These are phyloP conservation scores for Mycotypha africana DNA, from an alignment of 371 early-diverging fungal genomes.

Conservation along the genomic window DNA sequence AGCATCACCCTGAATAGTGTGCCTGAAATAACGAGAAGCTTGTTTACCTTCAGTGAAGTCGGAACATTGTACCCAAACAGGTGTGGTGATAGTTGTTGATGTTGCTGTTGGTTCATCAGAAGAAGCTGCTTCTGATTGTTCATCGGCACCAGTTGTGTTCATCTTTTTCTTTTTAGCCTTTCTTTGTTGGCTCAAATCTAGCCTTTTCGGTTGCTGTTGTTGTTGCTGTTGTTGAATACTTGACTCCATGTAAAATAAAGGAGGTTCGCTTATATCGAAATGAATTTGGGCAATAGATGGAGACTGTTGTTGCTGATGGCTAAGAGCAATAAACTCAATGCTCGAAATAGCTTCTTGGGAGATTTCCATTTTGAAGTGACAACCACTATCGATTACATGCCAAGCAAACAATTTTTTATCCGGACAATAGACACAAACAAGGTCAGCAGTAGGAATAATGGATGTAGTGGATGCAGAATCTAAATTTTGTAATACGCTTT, in stretches of 20 bases:
- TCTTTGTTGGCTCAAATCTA: too few species aligned
- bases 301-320: constrained; percentile 9
- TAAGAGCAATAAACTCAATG: constrained; percentile 49
- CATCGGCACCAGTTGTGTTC: background rate
- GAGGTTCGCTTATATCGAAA: constrained; percentile 57
- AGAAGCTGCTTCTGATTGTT: background rate
- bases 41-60: constrained; percentile 76
- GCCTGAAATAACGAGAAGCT: constrained; percentile 60
- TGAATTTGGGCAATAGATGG: constrained; percentile 47
- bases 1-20: constrained; percentile 57
- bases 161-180: background rate
- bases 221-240: too few species aligned
- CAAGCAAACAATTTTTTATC: constrained; percentile 56
- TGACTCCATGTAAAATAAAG: constrained; percentile 61
- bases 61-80: constrained; percentile 60
- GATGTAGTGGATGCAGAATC: too few species aligned
- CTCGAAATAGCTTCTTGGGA: constrained; percentile 51
- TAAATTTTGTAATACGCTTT: too few species aligned
- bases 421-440: constrained; percentile 59
- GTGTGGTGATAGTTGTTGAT: constrained; percentile 15
- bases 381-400: constrained; percentile 63
- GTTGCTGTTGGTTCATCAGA: too few species aligned
- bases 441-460: constrained; percentile 52
- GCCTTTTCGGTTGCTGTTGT: constrained; percentile 3
- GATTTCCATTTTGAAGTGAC: constrained; percentile 69